Evolutionary conservation across 2,329 filamentous ascomycete species (phyloP), one percentile per base, ranked within the genome.

Genomic region (Colletotrichum orchidophilum): DNA sequence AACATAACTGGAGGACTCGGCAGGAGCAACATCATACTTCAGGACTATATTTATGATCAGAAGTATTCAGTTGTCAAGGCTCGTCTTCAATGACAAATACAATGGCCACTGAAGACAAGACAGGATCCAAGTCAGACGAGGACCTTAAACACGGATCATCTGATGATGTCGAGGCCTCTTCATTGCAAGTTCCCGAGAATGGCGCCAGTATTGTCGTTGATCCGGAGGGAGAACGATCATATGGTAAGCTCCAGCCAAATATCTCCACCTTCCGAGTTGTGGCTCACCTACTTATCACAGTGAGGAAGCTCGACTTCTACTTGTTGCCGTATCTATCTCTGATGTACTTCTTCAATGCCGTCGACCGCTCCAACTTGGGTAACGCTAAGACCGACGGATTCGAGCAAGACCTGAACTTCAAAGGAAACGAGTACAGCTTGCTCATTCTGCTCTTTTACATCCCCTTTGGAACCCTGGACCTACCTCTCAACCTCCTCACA

Each of bases 341-440:
- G 3, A 33, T 58, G 29, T 66, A 66, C 46, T 66, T 59, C 24
- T 59, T 58, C 35, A 58, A 66, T 29, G 49, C 63, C 15, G 54
- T 66, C 29, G 63, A 66, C 42, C 54, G 54, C 18, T 58, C 53
- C 27, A 61, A 61, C 42, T 42, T 61, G 15, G 58, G 58, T 18
- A 61, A 61, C 39, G 58, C 58, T 12, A 61, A 61, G 21, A 61
- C 58, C 26, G 58, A 61, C 26, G 58, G 58, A 7, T 24, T 61
- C 5, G 58, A 61, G 29, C 24, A 61, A 42, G 58, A 61, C 18
- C 39, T 61, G 24, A 50, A 50, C 26, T 61, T 61, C 42, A 61
- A 49, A 13, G 58, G 58, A 13, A 61, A 61, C 11, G 58, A 61
- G 26, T 61, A 61, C 58, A 61, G 42, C 13, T 26, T 61, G 5